Evolutionary conservation across 2,329 filamentous ascomycete genomes (phyloP).

Genomic region (Tolypocladium amazonense): DNA sequence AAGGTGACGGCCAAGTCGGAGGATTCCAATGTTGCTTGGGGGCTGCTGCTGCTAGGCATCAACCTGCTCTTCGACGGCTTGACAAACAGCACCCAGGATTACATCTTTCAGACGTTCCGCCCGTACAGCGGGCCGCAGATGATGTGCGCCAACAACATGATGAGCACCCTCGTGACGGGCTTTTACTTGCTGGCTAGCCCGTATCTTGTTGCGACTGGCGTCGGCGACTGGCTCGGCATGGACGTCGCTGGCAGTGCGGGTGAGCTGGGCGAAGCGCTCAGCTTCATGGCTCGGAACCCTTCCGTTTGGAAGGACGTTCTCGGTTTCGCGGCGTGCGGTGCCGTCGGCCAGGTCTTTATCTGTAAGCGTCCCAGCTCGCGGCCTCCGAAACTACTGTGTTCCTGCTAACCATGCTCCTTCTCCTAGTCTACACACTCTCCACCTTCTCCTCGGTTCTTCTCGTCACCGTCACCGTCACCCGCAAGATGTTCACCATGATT

Average conservation of each 20-base stretch:
- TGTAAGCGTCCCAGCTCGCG: constrained; percentile 37
- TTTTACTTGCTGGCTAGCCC: constrained; percentile 70
- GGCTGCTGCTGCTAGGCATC: constrained; percentile 71
- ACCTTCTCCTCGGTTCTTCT: constrained; percentile 86
- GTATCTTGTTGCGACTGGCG: constrained; percentile 58
- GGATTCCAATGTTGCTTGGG: constrained; percentile 59
- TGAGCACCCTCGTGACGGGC: constrained; percentile 68
- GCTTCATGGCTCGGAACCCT: constrained; percentile 72
- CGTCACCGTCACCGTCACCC: constrained; percentile 91
- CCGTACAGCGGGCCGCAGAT: constrained; percentile 90
- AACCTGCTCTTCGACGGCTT: constrained; percentile 94
- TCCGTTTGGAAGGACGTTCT: constrained; percentile 78
- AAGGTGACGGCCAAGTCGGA: constrained; percentile 33
- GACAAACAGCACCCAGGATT: constrained; percentile 93
- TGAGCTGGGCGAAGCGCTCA: constrained; percentile 69
- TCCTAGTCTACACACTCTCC: constrained; percentile 72
- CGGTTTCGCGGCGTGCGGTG: constrained; percentile 81
- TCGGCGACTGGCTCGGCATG: constrained; percentile 57
- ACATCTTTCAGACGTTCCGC: constrained; percentile 74
- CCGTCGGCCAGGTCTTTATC: constrained; percentile 92
- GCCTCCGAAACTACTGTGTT: neutral
- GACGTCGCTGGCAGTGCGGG: constrained; percentile 54
- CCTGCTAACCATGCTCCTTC: neutral
- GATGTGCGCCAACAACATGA: constrained; percentile 97
- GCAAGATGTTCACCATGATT: constrained; percentile 99